phyloP scores from a whole-genome alignment of 805 yeast genomes.

The Suhomyces kilbournensis region DNA sequence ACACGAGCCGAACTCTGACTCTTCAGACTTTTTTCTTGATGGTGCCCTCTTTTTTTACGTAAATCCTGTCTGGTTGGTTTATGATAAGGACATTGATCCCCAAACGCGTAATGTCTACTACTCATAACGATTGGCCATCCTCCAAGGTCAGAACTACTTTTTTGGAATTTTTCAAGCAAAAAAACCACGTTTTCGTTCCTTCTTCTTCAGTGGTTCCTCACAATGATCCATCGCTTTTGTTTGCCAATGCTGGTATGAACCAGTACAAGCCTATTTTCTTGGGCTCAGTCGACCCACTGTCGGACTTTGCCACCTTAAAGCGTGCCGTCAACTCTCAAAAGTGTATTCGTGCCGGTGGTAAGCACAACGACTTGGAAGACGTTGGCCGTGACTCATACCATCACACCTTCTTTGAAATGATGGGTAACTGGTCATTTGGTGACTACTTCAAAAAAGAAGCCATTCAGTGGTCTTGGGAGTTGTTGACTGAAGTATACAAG shows the following conservation, averaged over 20 bases:
- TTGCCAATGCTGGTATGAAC: slow-evolving; percentile 99
- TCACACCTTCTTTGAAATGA: slow-evolving; percentile 98
- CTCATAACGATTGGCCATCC: slow-evolving; percentile 38
- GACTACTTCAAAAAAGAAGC: slow-evolving; percentile 98
- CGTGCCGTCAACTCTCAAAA: slow-evolving; percentile 95
- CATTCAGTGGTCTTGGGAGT: slow-evolving; percentile 83
- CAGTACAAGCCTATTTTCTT: slow-evolving; percentile 96
- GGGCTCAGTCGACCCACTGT: slow-evolving; percentile 95
- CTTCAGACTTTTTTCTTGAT: not conserved
- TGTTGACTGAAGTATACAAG: slow-evolving; percentile 81
- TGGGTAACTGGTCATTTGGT: slow-evolving; percentile 99
- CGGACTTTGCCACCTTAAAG: slow-evolving; percentile 78
- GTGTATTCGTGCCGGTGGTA: slow-evolving; percentile 99
- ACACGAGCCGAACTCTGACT: not conserved
- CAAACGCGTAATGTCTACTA: slow-evolving; percentile 22
- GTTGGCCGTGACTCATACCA: slow-evolving; percentile 98
- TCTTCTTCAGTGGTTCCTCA: slow-evolving; percentile 95
- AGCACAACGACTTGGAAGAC: slow-evolving; percentile 96
- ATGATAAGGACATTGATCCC: slow-evolving; percentile 14
- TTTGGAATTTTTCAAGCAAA: slow-evolving; percentile 68
- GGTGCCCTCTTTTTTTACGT: not conserved
- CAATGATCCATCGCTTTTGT: slow-evolving; percentile 94
- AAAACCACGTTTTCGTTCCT: slow-evolving; percentile 78
- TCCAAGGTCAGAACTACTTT: slow-evolving; percentile 76
- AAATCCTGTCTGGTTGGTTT: slow-evolving; percentile 1